Conservation (phyloP, 2,329 filamentous ascomycete genomes). For the Penicillium sp. region DNA sequence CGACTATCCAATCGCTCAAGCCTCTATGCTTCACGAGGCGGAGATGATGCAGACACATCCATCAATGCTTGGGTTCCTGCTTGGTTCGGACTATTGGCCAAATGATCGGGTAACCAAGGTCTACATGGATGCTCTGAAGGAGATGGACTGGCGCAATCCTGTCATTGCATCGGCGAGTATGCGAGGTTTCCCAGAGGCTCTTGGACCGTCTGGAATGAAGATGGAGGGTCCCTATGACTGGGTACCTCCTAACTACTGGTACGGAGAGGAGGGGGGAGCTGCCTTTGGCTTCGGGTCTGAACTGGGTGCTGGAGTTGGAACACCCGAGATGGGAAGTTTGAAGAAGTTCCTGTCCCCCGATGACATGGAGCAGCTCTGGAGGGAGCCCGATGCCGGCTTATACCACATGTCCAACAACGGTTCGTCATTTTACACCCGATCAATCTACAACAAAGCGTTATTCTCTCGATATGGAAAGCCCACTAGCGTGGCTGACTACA, state of each 20-base stretch:
- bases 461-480: slow-evolving; percentile 52
- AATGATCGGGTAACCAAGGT: slow-evolving; percentile 53
- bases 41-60: slow-evolving; percentile 58
- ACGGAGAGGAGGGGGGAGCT: slow-evolving; percentile 50
- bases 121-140: slow-evolving; percentile 50
- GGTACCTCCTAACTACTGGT: slow-evolving; percentile 64
- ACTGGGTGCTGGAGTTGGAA: slow-evolving; percentile 59
- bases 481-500: slow-evolving; percentile 52
- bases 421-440: slow-evolving; percentile 54
- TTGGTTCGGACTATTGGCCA: slow-evolving; percentile 63
- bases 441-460: slow-evolving; percentile 56
- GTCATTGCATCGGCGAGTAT: slow-evolving; percentile 56
- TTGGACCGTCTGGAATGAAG: slow-evolving; percentile 59
- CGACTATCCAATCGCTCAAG: slow-evolving; percentile 54
- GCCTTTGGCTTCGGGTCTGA: slow-evolving; percentile 63
- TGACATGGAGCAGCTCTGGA: slow-evolving; percentile 57
- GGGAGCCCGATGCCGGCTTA: slow-evolving; percentile 47
- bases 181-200: slow-evolving; percentile 49
- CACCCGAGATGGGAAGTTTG: slow-evolving; percentile 54
- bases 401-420: slow-evolving; percentile 59
- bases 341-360: slow-evolving; percentile 49
- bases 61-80: slow-evolving; percentile 54
- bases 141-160: slow-evolving; percentile 54
- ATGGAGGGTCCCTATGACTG: slow-evolving; percentile 65
- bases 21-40: slow-evolving; percentile 57